A percentile compares a stretch with the other conserved stretches of the same genome.
Evolutionary conservation across 2,329 filamentous ascomycete genomes (phyloP).

Genomic region (Seiridium cupressi): DNA sequence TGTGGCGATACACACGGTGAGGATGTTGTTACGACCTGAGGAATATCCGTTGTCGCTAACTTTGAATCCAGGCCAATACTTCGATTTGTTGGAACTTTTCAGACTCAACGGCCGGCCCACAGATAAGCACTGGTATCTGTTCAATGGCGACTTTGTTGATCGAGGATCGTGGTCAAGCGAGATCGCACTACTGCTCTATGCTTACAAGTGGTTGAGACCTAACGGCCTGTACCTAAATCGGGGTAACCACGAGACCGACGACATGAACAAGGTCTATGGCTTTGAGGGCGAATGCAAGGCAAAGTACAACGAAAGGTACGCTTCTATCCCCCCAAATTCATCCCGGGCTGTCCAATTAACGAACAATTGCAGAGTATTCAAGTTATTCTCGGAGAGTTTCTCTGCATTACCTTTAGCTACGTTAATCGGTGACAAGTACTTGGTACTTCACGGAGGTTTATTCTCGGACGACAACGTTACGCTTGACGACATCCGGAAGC

Average conservation of each 20-base stretch:
- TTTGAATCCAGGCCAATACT: conserved; percentile 78
- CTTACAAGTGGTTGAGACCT: conserved; percentile 94
- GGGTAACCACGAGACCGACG: conserved; percentile 97
- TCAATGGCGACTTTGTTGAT: conserved; percentile 99
- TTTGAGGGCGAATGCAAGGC: conserved; percentile 98
- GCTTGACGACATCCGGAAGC: conserved; percentile 88
- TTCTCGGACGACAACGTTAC: conserved; percentile 95
- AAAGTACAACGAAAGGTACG: conserved; percentile 84
- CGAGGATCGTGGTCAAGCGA: conserved; percentile 98
- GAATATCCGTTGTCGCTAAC: conserved; percentile 15
- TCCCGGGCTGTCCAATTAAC: too few species aligned
- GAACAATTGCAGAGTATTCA: conserved; percentile 66
- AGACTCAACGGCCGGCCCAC: conserved; percentile 80
- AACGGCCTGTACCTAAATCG: conserved; percentile 91
- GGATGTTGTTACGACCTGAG: conserved; percentile 15
- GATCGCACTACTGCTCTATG: conserved; percentile 88
- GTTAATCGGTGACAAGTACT: conserved; percentile 83
- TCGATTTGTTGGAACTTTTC: conserved; percentile 96
- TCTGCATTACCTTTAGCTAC: conserved; percentile 91
- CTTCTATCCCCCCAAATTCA: neutral
- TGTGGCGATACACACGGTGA: conserved; percentile 95
- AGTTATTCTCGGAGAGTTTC: conserved; percentile 97
- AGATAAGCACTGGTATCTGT: conserved; percentile 89
- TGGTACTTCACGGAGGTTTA: conserved; percentile 90
- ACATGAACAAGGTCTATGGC: conserved; percentile 98